phyloP scores from a whole-genome alignment of 257 asterid species.

The Primulina eburnea region DNA sequence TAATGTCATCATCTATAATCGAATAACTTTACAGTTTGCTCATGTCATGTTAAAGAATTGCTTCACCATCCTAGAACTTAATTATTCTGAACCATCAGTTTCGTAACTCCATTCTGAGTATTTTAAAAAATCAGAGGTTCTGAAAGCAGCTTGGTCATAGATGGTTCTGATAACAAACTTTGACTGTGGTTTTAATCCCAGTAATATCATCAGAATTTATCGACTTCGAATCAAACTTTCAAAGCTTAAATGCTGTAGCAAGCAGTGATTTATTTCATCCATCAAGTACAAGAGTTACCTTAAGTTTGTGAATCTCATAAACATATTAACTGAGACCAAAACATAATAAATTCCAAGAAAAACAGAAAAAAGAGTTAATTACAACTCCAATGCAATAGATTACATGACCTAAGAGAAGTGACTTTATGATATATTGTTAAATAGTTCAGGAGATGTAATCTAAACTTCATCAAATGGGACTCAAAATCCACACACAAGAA shows the following conservation, averaged over 20 bases:
- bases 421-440: neutral
- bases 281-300: neutral
- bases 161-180: slow-evolving; percentile 30
- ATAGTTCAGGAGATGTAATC: slow-evolving; percentile 38
- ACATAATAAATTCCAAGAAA: neutral
- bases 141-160: slow-evolving; percentile 47
- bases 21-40: slow-evolving; percentile 28
- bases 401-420: slow-evolving; percentile 20
- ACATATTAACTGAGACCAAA: neutral
- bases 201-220: neutral
- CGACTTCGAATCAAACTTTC: too few species aligned
- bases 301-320: neutral
- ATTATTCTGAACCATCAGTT: slow-evolving; percentile 18
- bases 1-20: slow-evolving; percentile 24
- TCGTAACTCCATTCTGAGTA: slow-evolving; percentile 26
- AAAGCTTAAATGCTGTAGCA: neutral
- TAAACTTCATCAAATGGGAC: slow-evolving; percentile 33
- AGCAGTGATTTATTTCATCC: neutral
- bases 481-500: slow-evolving; percentile 34
- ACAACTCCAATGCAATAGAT: slow-evolving; percentile 15
- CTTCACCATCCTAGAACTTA: slow-evolving; percentile 27
- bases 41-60: slow-evolving; percentile 19
- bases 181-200: neutral
- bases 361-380: too few species aligned
- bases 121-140: neutral